phyloP scores from a whole-genome alignment of 176 grass and related monocot genomes.

The Coix lacrymajobi region DNA sequence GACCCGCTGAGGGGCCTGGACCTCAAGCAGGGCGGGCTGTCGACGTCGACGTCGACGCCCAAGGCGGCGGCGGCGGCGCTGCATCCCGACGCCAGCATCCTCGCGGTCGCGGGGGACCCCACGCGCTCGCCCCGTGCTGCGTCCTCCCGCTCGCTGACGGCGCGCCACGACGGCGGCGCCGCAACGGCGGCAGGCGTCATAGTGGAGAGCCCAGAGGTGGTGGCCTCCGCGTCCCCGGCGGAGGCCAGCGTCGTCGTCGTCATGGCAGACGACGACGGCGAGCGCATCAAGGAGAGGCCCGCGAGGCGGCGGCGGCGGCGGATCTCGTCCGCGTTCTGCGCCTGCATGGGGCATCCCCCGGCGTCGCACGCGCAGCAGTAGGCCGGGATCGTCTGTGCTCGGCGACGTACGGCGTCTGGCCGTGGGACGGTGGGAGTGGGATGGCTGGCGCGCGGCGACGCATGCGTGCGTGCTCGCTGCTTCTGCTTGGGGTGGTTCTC shows the following conservation, averaged over 20 bases:
- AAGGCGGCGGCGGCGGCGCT: background rate
- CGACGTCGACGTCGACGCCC: background rate
- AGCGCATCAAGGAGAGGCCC: background rate
- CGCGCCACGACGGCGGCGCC: background rate
- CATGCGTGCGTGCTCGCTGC: too few species aligned
- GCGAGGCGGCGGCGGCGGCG: background rate
- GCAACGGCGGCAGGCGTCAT: background rate
- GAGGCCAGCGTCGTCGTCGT: background rate
- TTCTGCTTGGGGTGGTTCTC: too few species aligned
- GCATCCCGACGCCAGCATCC: background rate
- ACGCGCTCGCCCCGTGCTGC: conserved; percentile 4
- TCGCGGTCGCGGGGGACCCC: background rate
- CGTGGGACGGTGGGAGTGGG: too few species aligned
- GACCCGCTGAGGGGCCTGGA: conserved; percentile 19
- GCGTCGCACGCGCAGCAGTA: conserved; percentile 26
- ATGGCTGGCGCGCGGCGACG: too few species aligned
- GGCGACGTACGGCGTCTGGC: too few species aligned
- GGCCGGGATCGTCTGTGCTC: too few species aligned
- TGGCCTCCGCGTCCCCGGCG: background rate
- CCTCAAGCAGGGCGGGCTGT: background rate
- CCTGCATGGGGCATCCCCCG: conserved; percentile 29
- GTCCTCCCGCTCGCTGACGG: background rate
- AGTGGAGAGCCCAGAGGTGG: background rate
- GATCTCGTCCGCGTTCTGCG: conserved; percentile 39
- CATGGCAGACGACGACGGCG: background rate